Evolutionary conservation across 495 filamentous ascomycete genomes (phyloP).

Genomic region (Tirmania nivea): DNA sequence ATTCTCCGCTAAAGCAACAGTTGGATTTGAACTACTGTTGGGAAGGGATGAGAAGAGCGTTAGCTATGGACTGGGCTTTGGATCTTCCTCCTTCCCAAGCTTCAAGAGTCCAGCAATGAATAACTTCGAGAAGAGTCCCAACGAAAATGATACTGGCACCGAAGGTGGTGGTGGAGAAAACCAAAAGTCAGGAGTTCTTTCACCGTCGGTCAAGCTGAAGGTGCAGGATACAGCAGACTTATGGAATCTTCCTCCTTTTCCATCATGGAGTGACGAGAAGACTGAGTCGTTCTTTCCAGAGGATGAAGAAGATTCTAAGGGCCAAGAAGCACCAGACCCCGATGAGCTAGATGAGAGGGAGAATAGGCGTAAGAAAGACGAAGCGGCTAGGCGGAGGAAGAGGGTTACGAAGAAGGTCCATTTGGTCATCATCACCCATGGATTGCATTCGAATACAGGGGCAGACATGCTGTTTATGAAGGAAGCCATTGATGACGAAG

Average conservation of each 20-base stretch:
- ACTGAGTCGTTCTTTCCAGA: slow-evolving; percentile 1
- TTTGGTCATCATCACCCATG: slow-evolving; percentile 81
- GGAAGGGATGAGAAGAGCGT: slow-evolving; percentile 68
- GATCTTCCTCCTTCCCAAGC: slow-evolving; percentile 1
- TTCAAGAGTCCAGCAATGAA: not conserved
- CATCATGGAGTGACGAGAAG: slow-evolving; percentile 26
- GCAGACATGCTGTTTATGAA: slow-evolving; percentile 94
- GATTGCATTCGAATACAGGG: slow-evolving; percentile 88
- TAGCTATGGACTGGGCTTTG: slow-evolving; percentile 28
- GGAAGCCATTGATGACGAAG: slow-evolving; percentile 78
- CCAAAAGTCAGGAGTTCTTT: slow-evolving; percentile 1
- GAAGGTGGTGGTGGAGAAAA: not conserved
- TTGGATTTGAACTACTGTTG: slow-evolving; percentile 76
- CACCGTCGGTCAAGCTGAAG: slow-evolving; percentile 41
- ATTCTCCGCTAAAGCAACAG: slow-evolving; percentile 67
- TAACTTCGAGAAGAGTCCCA: not conserved
- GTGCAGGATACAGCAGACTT: slow-evolving; percentile 73
- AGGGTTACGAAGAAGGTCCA: slow-evolving; percentile 46
- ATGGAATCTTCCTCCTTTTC: slow-evolving; percentile 77
- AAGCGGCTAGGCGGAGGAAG: slow-evolving; percentile 8
- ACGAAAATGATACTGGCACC: not conserved
- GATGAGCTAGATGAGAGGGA: slow-evolving; percentile 17
- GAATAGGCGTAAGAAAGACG: slow-evolving; percentile 19
- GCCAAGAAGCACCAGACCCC: slow-evolving; percentile 14
- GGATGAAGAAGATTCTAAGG: slow-evolving; percentile 5